Base-by-base conservation (phyloP, 108 stramenopile species). In the Mediolabrus comicus region DNA sequence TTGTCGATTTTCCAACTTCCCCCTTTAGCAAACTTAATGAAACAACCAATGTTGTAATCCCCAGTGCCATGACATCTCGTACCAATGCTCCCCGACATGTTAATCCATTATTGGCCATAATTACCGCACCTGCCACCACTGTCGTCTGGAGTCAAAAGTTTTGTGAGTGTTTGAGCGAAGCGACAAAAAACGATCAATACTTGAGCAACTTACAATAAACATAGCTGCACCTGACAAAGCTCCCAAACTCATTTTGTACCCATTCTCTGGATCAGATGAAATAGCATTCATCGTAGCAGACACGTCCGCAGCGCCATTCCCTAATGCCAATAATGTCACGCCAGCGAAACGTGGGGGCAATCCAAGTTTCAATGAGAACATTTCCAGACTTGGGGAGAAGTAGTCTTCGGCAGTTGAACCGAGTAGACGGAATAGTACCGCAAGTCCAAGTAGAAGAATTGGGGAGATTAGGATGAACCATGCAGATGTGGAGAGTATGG, bases 231-330 rank as follows among this genome's bases (percentile, higher is more conserved):
- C 98, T 3, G 97, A 94, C 41, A 99, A 75, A 24, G 95, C 97
- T 9, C 96, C 95, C 66, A 99, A 70, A 65, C 79, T 80, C 63
- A 94, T 77, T 57, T 81, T 70, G 55, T 96, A 94, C 22, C 97
- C 97, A 68, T 93, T 84, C 22, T 80, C 84, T 5, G 71, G 77
- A 72, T 90, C 87, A 7, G 49, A 66, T 4, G 64, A 61, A 29
- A 97, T 86, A 26, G 96, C 95, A 39, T 89, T 90, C 33, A 97
- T 83, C 24, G 96, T 92, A 4, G 97, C 93, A 39, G 82, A 85
- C 0, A 98, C 97, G 70, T 99, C 98, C 13, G 97, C 94, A 8
- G 98, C 97, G 12, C 98, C 98, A 84, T 99, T 99, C 19, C 98
- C 98, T 52, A 99, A 71, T 4, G 98, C 97, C 60, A 99, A 76